Percentiles rank a stretch among this genome's conserved stretches.
phyloP scores from a whole-genome alignment of 1,284 basidiomycete genomes.

The Naganishia albida region DNA sequence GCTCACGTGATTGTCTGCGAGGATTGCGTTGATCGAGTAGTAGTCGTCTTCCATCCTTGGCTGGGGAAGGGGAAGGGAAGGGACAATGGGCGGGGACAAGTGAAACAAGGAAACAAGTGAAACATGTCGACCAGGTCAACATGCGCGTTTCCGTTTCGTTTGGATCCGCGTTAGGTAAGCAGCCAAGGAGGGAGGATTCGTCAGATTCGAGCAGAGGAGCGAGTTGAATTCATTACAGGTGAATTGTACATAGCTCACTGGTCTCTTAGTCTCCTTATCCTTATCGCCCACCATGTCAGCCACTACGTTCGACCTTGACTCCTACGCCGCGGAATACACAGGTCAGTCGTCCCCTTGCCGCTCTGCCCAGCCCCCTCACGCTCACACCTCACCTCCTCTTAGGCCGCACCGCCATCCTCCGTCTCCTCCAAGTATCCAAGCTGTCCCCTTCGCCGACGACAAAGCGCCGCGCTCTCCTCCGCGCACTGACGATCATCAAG shows the following conservation, averaged over 20 bases:
- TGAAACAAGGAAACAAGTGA: background rate
- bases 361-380: background rate
- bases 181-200: conserved; percentile 2
- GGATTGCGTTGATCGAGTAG: conserved; percentile 80
- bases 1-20: conserved; percentile 81
- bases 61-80: background rate
- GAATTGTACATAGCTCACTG: background rate
- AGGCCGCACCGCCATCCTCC: conserved; percentile 30
- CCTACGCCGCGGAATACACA: conserved; percentile 29
- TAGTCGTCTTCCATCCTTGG: conserved; percentile 76
- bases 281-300: background rate
- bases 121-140: background rate
- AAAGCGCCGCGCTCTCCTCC: conserved; percentile 9
- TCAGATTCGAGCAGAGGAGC: background rate
- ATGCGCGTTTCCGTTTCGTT: background rate
- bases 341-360: conserved; percentile 1
- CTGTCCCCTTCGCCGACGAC: background rate
- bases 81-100: background rate
- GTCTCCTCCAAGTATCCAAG: conserved; percentile 19
- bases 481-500: conserved; percentile 30
- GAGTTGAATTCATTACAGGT: background rate
- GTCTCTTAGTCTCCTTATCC: background rate
- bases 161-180: conserved; percentile 24
- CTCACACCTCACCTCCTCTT: background rate
- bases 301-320: conserved; percentile 25